These are phyloP conservation scores for Hymenoscyphus occultus DNA, from an alignment of 2,329 filamentous ascomycete species.

Conservation along the genomic window DNA sequence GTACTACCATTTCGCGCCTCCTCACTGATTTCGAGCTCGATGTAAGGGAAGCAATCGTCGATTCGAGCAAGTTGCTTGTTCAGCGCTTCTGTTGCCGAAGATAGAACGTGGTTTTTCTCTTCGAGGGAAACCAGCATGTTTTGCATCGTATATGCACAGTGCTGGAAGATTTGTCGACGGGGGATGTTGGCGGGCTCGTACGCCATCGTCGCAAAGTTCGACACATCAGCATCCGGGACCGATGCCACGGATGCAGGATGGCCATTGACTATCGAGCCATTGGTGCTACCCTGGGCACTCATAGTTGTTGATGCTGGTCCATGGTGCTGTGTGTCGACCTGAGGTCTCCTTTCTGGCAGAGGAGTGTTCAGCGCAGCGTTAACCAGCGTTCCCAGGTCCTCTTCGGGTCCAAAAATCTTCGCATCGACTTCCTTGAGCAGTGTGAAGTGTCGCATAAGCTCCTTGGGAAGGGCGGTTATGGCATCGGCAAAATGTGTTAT, in stretches of 20 bases:
- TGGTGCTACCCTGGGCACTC: conserved; percentile 32
- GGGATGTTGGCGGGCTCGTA: conserved; percentile 59
- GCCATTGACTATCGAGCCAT: conserved; percentile 34
- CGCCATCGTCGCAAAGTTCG: conserved; percentile 43
- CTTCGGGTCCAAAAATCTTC: conserved; percentile 87
- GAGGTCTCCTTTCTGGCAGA: conserved; percentile 43
- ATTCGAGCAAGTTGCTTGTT: conserved; percentile 80
- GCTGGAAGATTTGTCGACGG: conserved; percentile 72
- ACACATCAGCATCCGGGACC: conserved; percentile 39
- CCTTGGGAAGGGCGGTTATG: conserved; percentile 86
- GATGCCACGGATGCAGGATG: conserved; percentile 28
- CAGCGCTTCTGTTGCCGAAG: conserved; percentile 86
- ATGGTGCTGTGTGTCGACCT: conserved; percentile 31
- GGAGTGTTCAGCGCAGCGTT: conserved; percentile 57
- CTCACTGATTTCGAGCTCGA: conserved; percentile 87
- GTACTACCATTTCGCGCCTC: conserved; percentile 90
- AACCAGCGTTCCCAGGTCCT: conserved; percentile 74
- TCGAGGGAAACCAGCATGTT: conserved; percentile 89
- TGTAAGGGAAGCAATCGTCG: conserved; percentile 81
- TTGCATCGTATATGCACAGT: conserved; percentile 73
- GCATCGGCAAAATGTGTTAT: conserved; percentile 82
- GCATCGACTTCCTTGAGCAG: conserved; percentile 96
- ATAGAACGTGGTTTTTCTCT: conserved; percentile 96
- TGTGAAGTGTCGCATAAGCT: conserved; percentile 93
- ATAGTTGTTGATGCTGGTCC: conserved; percentile 30